Evolutionary conservation across 352 stramenopile genomes (phyloP), one percentile per base, ranked within the genome.

Genomic region (Pythium myriotylum): DNA sequence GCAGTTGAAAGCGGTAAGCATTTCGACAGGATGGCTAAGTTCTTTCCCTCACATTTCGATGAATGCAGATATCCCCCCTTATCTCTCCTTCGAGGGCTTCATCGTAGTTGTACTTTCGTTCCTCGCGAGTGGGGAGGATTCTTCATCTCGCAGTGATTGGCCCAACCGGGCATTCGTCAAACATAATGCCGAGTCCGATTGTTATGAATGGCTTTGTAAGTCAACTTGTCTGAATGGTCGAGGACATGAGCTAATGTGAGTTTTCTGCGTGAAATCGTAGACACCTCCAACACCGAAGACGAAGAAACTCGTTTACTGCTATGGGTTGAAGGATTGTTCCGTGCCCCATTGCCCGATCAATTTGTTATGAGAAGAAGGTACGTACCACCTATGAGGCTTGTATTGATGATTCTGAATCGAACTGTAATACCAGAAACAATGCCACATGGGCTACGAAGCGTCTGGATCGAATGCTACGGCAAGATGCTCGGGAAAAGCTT

Each of bases 271-370:
- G 29, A 10, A 35, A 5, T 10, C 29, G 29, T 10, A 35, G 29
- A 22, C 8, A 19, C 35, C 2, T 13, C 5, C 3, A 8, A 50
- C 8, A 14, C 29, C 14, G 41, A 43, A 35, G 17, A 35, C 1
- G 48, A 65, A 17, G 20, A n/a, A n/a, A n/a, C 26, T 3, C 29
- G 19, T 4, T 41, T 10, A 14, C 13, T 65, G 1, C 17, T 65
- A 17, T 17, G 57, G 7, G 48, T 65, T 7, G 58, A 65, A 17
- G 24, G 59, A n/a, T 27, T 65, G 27, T 65, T 65, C 39, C 37
- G 40, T 13, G 48, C 48, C 8, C 58, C 58, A 14, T 32, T 64
- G 3, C 13, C 56, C 1, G 54, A 10, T 4, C 17, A 48, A 0
- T 51, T 52, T 19, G 1, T 64, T 19, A 20, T 35, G n/a, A 57